phyloP scores from a whole-genome alignment of 306 rosid genomes.

The Malus sieversii region DNA sequence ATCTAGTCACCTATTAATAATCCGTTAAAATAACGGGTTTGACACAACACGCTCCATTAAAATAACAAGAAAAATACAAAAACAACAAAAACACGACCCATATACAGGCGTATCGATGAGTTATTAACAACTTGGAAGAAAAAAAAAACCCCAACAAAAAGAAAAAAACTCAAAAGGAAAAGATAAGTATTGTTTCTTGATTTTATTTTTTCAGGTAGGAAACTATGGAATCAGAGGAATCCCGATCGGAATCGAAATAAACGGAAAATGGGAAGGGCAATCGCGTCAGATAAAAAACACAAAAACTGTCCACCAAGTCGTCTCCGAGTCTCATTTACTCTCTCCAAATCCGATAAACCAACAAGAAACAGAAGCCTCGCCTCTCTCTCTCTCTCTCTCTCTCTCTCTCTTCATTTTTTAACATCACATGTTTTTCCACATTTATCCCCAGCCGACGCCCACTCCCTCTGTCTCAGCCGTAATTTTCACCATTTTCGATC shows the following conservation, averaged over 20 bases:
- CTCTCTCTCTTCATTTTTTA: constrained; percentile 26
- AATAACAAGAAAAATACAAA: too few relatives aligned
- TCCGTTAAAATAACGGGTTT: too few relatives aligned
- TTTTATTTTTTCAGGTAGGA: neutral
- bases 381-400: neutral
- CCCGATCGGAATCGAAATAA: constrained; percentile 22
- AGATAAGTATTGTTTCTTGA: neutral
- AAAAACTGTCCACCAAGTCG: constrained; percentile 28
- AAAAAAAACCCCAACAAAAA: too few relatives aligned
- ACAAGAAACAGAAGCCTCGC: neutral
- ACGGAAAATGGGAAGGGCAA: constrained; percentile 7
- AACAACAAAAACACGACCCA: too few relatives aligned
- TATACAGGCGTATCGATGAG: too few relatives aligned
- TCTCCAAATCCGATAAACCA: constrained; percentile 24
- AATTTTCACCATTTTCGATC: constrained; percentile 32
- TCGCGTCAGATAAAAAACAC: constrained; percentile 4
- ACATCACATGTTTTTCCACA: constrained; percentile 27
- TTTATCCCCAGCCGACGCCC: constrained; percentile 42
- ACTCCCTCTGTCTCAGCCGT: constrained; percentile 11
- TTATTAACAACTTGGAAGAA: too few relatives aligned
- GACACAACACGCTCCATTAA: too few relatives aligned
- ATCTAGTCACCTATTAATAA: too few relatives aligned
- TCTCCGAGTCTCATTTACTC: constrained; percentile 30
- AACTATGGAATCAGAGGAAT: neutral
- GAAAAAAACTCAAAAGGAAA: neutral